Evolutionary conservation across 805 yeast species (phyloP).

Genomic region (Kurtzmaniella cleridarum): DNA sequence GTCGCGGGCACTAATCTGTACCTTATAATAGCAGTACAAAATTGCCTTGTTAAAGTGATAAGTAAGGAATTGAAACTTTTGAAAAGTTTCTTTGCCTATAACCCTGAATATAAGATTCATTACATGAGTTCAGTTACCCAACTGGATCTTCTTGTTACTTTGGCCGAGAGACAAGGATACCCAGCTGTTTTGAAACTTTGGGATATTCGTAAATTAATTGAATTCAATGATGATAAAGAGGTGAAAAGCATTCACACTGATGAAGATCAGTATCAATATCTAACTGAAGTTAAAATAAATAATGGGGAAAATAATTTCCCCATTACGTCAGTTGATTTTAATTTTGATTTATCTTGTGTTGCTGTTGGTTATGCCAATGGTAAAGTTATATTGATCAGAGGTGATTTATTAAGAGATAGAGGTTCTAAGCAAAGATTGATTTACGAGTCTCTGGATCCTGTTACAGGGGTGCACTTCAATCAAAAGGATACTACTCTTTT

Average conservation of each 20-base stretch:
- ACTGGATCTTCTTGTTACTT: slow-evolving; percentile 55
- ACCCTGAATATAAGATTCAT: slow-evolving; percentile 58
- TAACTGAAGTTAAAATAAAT: slow-evolving; percentile 55
- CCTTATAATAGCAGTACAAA: slow-evolving; percentile 55
- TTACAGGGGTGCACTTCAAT: slow-evolving; percentile 68
- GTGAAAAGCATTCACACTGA: slow-evolving; percentile 7
- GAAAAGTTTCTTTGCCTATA: slow-evolving; percentile 58
- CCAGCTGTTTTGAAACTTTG: slow-evolving; percentile 69
- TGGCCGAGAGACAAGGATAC: slow-evolving; percentile 69
- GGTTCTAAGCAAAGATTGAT: slow-evolving; percentile 85
- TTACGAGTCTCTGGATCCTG: slow-evolving; percentile 70
- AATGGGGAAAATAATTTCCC: slow-evolving; percentile 80
- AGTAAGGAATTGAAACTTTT: slow-evolving; percentile 42
- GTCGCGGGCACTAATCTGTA: slow-evolving; percentile 52
- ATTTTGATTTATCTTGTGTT: slow-evolving; percentile 53
- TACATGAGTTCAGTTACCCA: slow-evolving; percentile 45
- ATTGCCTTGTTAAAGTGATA: slow-evolving; percentile 52
- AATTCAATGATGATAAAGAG: slow-evolving; percentile 3
- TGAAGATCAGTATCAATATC: slow-evolving; percentile 34
- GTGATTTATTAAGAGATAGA: slow-evolving; percentile 81
- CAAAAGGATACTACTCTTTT: slow-evolving; percentile 49
- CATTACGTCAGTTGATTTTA: slow-evolving; percentile 56
- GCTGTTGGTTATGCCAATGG: slow-evolving; percentile 86
- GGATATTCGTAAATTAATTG: slow-evolving; percentile 53
- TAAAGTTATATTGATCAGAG: slow-evolving; percentile 71